phyloP scores from a whole-genome alignment of 371 early-diverging fungal genomes.

The Gilbertella persicaria region DNA sequence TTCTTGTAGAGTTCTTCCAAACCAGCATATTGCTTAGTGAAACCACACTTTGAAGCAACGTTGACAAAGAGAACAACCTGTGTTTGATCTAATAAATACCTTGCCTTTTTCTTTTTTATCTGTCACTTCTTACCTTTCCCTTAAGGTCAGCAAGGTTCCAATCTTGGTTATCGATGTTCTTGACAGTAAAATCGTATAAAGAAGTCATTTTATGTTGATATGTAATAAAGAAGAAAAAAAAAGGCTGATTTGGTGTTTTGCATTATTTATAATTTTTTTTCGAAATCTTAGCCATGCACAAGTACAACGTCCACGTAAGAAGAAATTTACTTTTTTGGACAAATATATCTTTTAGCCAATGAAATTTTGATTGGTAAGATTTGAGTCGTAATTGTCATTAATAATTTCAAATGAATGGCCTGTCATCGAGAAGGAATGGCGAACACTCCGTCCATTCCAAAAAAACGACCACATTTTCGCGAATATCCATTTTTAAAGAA shows the following conservation, averaged over 20 bases:
- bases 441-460: too few relatives aligned
- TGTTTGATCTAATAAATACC: not conserved
- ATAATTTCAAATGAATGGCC: not conserved
- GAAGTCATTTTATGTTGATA: slow-evolving; percentile 19
- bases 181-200: slow-evolving; percentile 37
- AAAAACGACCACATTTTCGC: too few relatives aligned
- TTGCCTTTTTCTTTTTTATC: not conserved
- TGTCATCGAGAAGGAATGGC: too few relatives aligned
- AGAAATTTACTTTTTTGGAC: slow-evolving; percentile 9
- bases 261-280: slow-evolving; percentile 9
- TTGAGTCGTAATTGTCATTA: not conserved
- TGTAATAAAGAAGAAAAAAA: not conserved
- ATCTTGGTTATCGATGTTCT: slow-evolving; percentile 28
- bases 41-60: slow-evolving; percentile 93
- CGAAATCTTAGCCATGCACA: not conserved
- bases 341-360: not conserved
- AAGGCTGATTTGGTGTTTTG: not conserved
- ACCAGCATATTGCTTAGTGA: slow-evolving; percentile 84
- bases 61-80: slow-evolving; percentile 89
- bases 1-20: slow-evolving; percentile 80
- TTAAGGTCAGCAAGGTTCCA: slow-evolving; percentile 28
- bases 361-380: not conserved
- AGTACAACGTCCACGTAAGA: slow-evolving; percentile 8
- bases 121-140: slow-evolving; percentile 29
- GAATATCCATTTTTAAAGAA: too few relatives aligned